Evolutionary conservation across 495 filamentous ascomycete species (phyloP).

Genomic region (Lasiosphaeris hirsuta): DNA sequence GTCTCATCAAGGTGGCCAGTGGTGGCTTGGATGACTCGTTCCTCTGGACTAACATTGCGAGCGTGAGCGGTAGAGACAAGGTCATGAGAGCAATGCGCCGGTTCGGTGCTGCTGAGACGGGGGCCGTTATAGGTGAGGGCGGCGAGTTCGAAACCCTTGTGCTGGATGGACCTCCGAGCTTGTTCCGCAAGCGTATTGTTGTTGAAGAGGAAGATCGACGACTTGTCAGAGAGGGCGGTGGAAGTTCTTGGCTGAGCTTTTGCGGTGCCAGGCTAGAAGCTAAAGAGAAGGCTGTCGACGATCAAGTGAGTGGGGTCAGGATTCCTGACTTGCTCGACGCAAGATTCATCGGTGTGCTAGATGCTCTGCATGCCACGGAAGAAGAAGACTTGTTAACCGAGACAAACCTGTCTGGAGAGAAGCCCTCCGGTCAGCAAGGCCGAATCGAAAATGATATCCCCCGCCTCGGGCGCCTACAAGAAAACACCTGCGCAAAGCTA

Average conservation of each 20-base stretch:
- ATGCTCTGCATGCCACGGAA: not conserved
- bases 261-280: slow-evolving; percentile 52
- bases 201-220: slow-evolving; percentile 52
- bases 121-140: slow-evolving; percentile 82
- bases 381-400: not conserved
- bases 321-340: slow-evolving; percentile 46
- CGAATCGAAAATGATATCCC: not conserved
- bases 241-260: slow-evolving; percentile 63
- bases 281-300: slow-evolving; percentile 32
- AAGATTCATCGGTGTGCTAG: slow-evolving; percentile 39
- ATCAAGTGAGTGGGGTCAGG: slow-evolving; percentile 30
- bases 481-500: slow-evolving; percentile 7
- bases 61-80: slow-evolving; percentile 45
- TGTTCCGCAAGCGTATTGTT: slow-evolving; percentile 71
- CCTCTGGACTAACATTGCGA: slow-evolving; percentile 78
- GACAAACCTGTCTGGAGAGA: not conserved
- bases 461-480: not conserved
- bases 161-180: slow-evolving; percentile 65
- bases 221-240: slow-evolving; percentile 63
- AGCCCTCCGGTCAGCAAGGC: not conserved
- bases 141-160: slow-evolving; percentile 96
- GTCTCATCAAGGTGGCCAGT: slow-evolving; percentile 92
- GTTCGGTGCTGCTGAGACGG: slow-evolving; percentile 62
- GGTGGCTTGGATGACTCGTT: slow-evolving; percentile 79
- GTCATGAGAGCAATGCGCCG: slow-evolving; percentile 62